Conservation (phyloP, 2,329 filamentous ascomycete genomes). For the Pseudogymnoascus sp. region DNA sequence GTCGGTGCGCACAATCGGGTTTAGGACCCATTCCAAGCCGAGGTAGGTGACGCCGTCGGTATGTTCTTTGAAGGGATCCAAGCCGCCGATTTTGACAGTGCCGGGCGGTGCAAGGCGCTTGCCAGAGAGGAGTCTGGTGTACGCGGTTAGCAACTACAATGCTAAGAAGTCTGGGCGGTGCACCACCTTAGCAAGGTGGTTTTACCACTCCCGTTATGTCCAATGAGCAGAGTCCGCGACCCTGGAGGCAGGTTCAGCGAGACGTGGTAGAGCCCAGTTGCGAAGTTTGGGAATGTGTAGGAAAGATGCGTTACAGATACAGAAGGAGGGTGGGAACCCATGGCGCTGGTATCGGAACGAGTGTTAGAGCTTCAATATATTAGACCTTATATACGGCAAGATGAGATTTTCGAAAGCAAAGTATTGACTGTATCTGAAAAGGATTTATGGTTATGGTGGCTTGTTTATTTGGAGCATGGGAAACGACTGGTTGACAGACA, state of each 20-base stretch:
- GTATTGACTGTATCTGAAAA: constrained; percentile 4
- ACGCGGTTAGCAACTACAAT: neutral
- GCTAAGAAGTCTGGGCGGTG: constrained; percentile 29
- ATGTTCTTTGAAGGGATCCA: constrained; percentile 85
- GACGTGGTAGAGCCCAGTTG: constrained; percentile 69
- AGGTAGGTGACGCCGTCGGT: constrained; percentile 95
- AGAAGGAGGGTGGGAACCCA: constrained; percentile 20
- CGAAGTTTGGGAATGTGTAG: constrained; percentile 83
- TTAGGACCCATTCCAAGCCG: constrained; percentile 95
- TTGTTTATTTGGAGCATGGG: constrained; percentile 5
- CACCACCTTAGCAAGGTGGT: constrained; percentile 70
- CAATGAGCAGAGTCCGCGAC: constrained; percentile 84
- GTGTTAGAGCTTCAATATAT: constrained; percentile 4
- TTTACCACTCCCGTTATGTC: constrained; percentile 95
- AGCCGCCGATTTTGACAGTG: constrained; percentile 69
- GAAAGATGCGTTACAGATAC: constrained; percentile 71
- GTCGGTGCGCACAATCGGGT: constrained; percentile 90
- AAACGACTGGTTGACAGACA: neutral
- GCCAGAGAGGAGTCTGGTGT: constrained; percentile 64
- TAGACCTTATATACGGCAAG: constrained; percentile 6
- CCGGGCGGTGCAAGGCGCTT: constrained; percentile 80
- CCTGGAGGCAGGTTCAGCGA: constrained; percentile 69
- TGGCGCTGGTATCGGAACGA: neutral
- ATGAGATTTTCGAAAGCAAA: constrained; percentile 1
- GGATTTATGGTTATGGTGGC: constrained; percentile 6